Evolutionary conservation across 2,329 filamentous ascomycete species (phyloP), one percentile per base, ranked within the genome.

Genomic region (Aureobasidium mangrovei): DNA sequence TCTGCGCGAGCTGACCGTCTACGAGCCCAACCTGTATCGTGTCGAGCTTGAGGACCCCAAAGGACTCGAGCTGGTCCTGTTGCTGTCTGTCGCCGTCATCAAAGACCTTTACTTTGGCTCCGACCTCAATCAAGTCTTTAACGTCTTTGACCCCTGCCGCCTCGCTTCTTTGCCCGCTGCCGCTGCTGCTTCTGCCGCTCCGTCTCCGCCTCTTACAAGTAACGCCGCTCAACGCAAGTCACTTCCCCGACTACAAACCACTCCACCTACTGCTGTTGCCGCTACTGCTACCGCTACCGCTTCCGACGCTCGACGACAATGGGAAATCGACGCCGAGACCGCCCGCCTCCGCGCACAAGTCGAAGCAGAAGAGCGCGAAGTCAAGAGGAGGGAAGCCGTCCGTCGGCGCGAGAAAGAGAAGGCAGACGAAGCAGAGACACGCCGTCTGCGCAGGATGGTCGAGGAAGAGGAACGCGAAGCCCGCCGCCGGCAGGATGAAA

Each of bases 21-120:
- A 97, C 73, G 88, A 98, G 69, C 88, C 91, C 4, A 97, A 97
- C 66, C 77, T 97, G 65, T 84, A 86, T 58, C 79, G 93, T 5
- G 85, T 97, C 8, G 91, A 97, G 41, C 83, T 97, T 58, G 90
- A 98, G 68, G 93, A 98, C 69, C 83, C 86, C 55, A 97, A 96
- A 69, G 93, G 93, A 0, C 74, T 97, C 3, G 93, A 98, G 67
- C 80, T 97, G 1, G 84, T 91, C 1, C 70, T 97, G 26, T 64
- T 84, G 29, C 71, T 85, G 0, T 73, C 78, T 12, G 80, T 79
- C 0, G 73, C 80, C 2, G 78, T 81, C 9, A 83, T 85, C 56
- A 74, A 79, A 27, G 81, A 84, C 61, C 69, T 84, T 4, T 84
- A 77, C 67, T 83, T 82, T 62, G 59, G 59, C 31, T 72, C 78